These are phyloP conservation scores for Gossypium schwendimanii DNA, from an alignment of 441 rosid genomes.

Conservation along the genomic window DNA sequence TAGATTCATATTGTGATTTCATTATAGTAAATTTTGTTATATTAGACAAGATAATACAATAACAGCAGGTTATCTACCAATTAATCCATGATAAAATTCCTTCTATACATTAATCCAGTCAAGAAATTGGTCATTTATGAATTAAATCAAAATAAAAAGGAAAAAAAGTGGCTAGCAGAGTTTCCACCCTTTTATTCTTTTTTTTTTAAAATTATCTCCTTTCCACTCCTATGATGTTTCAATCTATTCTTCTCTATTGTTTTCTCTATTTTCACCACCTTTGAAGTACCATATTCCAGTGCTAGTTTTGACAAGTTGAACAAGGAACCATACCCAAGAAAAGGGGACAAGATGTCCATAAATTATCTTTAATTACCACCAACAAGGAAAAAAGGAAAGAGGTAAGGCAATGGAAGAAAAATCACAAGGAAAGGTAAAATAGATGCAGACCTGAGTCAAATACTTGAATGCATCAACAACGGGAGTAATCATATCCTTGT, in stretches of 20 bases:
- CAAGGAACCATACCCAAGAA: neutral
- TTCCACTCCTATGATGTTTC: neutral
- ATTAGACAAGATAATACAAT: neutral
- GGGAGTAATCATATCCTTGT: slow-evolving; percentile 95
- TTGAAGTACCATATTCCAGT: neutral
- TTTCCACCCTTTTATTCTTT: neutral
- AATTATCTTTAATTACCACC: neutral
- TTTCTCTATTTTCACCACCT: neutral
- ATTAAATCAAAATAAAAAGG: neutral
- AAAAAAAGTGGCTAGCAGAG: neutral
- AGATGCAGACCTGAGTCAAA: slow-evolving; percentile 76
- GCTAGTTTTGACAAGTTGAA: neutral
- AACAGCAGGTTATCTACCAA: neutral
- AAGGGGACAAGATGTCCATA: slow-evolving; percentile 11
- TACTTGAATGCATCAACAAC: slow-evolving; percentile 99
- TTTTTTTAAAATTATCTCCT: neutral
- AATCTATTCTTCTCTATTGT: neutral
- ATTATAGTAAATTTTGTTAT: neutral
- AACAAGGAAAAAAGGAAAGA: neutral
- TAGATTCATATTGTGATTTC: neutral
- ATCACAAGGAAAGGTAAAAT: neutral
- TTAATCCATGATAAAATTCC: neutral
- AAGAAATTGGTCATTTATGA: neutral
- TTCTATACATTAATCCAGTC: neutral
- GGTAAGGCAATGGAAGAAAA: slow-evolving; percentile 12